phyloP scores from a whole-genome alignment of 768 basidiomycete species.

The Lactarius hatsudake region DNA sequence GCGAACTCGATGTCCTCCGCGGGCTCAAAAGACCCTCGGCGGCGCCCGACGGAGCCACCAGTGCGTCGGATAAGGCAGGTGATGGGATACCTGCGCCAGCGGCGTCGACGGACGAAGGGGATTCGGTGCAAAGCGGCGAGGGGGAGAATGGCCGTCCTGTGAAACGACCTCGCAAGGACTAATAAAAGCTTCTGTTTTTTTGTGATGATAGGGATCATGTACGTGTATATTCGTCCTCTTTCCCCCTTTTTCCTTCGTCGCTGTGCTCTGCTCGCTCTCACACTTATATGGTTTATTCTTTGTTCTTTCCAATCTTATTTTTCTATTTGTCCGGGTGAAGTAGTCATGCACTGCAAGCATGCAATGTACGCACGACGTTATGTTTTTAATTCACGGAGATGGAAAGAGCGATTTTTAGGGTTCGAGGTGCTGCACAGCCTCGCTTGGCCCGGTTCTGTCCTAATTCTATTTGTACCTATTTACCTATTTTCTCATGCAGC shows the following conservation, averaged over 20 bases:
- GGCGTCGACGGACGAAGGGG: slow-evolving; percentile 20
- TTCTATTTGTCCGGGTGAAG: neutral
- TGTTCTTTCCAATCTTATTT: neutral
- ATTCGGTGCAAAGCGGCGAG: slow-evolving; percentile 21
- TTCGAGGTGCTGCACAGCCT: neutral
- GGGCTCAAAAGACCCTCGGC: slow-evolving; percentile 30
- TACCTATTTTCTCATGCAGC: slow-evolving; percentile 12
- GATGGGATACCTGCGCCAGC: slow-evolving; percentile 17
- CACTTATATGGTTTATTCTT: neutral
- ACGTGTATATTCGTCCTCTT: neutral
- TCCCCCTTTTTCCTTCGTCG: neutral
- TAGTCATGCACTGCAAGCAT: neutral
- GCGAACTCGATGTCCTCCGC: slow-evolving; percentile 58
- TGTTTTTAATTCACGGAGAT: neutral
- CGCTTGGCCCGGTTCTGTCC: neutral
- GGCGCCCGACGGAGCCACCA: slow-evolving; percentile 12
- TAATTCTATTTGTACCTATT: slow-evolving; percentile 13
- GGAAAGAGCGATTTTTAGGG: too few relatives aligned
- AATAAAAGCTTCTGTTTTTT: neutral
- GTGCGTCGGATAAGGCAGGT: slow-evolving; percentile 24
- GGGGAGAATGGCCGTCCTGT: slow-evolving; percentile 28
- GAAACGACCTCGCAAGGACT: slow-evolving; percentile 32
- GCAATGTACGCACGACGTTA: too few relatives aligned
- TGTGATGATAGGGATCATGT: neutral
- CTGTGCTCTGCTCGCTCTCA: slow-evolving; percentile 1